Base-by-base conservation (phyloP, 2,329 filamentous ascomycete genomes). In the Nannizziopsis barbatae region DNA sequence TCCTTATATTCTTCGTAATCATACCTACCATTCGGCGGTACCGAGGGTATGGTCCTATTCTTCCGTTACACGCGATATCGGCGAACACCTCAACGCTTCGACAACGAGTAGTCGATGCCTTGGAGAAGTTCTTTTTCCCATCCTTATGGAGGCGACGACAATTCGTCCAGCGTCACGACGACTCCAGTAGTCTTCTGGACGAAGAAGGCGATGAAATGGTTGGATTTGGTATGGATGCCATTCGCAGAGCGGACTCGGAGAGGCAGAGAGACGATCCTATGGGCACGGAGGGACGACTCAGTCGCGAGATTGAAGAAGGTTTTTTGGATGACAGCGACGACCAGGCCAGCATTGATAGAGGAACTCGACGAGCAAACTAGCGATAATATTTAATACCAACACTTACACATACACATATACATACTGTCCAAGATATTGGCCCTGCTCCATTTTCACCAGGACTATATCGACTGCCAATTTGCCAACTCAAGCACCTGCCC, bases 271-370 rank as follows among this genome's bases (percentile, higher is more conserved):
- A 47, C 67, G 66, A 42, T 60, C 68, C 56, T 31, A 56, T 56
- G n/a, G 64, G 63, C 30, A 65, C 53, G 42, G 64, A 64, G 57
- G 61, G 77, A 56, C 74, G 87, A 53, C 59, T 94, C 52, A 90
- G 86, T 63, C 74, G 86, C 66, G 87, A 94, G 70, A 65, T 90
- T 45, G 85, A 90, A 62, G 76, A 83, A 58, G 83, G 81, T 0
- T 86, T 86, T 60, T 77, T 78, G 65, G 83, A 86, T 62, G 81
- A 84, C 56, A 85, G 82, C 60, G 79, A 83, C 49, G 79, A 82
- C 33, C 77, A 80, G 47, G 62, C 59, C 12, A 22, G n/a, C 15
- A 20, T 30, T 30, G 33, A 32, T 14, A 38, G 40, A 27, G 7
- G 6, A 38, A 2, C 15, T 14, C 15, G 17, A 30, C 27, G 10